Evolutionary conservation across 2,329 filamentous ascomycete species (phyloP).

Genomic region (Myriosclerotinia curreyana): DNA sequence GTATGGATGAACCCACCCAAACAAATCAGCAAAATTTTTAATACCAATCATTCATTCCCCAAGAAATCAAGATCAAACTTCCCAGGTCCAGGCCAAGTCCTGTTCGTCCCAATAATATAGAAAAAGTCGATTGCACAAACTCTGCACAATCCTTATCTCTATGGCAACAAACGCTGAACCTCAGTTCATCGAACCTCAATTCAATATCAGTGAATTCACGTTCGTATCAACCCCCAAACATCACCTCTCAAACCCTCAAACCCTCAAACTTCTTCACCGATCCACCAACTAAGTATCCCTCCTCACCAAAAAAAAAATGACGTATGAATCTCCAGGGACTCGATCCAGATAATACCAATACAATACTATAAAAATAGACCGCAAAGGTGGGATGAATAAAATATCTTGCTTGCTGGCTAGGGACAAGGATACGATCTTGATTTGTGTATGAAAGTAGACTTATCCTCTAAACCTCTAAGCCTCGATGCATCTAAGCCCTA

Average conservation of each 20-base stretch:
- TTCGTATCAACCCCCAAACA: neutral
- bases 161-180: neutral
- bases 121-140: neutral
- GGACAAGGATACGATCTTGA: conserved; percentile 10
- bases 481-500: no score
- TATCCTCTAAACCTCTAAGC: no score
- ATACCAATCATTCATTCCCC: conserved; percentile 7
- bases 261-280: neutral
- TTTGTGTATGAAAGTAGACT: no score
- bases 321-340: neutral
- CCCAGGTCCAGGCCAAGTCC: neutral
- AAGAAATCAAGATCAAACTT: conserved; percentile 13
- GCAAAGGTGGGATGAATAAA: neutral
- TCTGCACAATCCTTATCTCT: neutral
- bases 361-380: neutral
- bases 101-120: neutral
- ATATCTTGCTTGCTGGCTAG: neutral
- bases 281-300: neutral
- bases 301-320: conserved; percentile 1
- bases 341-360: neutral
- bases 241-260: neutral
- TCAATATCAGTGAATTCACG: neutral
- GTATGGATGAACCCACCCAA: neutral
- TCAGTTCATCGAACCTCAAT: neutral
- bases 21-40: neutral